Conservation (phyloP, 306 rosid species). For the Cucurbita ficifolia region DNA sequence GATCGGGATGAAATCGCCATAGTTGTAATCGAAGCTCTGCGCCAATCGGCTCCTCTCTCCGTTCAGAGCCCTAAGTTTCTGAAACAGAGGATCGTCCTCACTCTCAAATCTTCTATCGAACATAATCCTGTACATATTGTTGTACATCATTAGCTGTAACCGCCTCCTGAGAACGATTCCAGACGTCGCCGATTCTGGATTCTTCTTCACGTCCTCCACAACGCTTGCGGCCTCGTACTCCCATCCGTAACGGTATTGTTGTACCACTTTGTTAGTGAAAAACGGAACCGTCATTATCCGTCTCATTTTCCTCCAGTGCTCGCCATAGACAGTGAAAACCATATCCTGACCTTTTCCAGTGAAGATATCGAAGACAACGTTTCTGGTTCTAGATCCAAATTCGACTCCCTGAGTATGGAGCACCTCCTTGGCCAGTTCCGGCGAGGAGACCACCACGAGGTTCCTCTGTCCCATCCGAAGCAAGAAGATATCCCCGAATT, state of each 20-base stretch:
- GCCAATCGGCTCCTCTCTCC: conserved; percentile 80
- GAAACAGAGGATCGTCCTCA: conserved; percentile 52
- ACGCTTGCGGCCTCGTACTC: conserved; percentile 56
- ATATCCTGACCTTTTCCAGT: conserved; percentile 84
- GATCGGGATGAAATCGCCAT: conserved; percentile 82
- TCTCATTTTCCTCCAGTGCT: conserved; percentile 91
- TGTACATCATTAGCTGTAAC: conserved; percentile 83
- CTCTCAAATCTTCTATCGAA: conserved; percentile 68
- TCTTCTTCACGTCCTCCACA: conserved; percentile 50
- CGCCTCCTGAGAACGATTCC: conserved; percentile 51
- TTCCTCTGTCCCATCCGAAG: conserved; percentile 92
- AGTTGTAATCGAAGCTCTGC: conserved; percentile 83
- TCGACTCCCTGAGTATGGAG: conserved; percentile 84
- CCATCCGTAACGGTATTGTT: conserved; percentile 71
- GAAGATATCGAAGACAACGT: conserved; percentile 84
- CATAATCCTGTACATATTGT: conserved; percentile 80
- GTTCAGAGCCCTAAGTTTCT: conserved; percentile 40
- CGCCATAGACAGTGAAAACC: conserved; percentile 91
- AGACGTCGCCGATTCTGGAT: conserved; percentile 24
- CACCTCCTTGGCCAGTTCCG: conserved; percentile 77
- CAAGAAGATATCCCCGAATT: conserved; percentile 57
- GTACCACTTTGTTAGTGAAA: conserved; percentile 85
- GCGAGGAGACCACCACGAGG: conserved; percentile 63
- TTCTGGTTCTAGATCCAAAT: conserved; percentile 75
- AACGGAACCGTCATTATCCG: conserved; percentile 89